Evolutionary conservation across 2,329 filamentous ascomycete species (phyloP), one percentile per base, ranked within the genome.

Genomic region (Pseudophaeomoniella oleicola): DNA sequence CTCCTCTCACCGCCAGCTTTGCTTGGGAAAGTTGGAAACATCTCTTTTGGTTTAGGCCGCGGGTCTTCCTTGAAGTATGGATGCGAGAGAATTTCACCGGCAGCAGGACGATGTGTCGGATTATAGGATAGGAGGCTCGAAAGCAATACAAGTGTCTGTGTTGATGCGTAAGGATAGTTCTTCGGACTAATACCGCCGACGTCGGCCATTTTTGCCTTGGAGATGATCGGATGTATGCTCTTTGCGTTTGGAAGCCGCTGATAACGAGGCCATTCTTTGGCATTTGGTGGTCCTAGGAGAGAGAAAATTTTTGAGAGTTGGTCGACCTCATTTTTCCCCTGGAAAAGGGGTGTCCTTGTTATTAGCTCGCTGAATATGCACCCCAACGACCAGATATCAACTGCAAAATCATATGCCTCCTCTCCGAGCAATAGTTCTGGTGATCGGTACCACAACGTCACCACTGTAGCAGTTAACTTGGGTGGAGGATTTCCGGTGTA

Each of bases 11-110:
- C 81, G 2, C 86, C 85, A 0, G 90, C 90, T 58, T 93, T 94
- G 49, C 82, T 90, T 0, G 90, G 90, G 55, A 96, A 98, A 0
- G 90, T 96, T 2, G 90, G 90, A 53, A 98, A 96, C 78, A 98
- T 80, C 49, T 80, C 81, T 53, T 84, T 81, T 5, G 80, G 77
- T 61, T 96, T 96, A 1, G 87, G 84, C 42, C 81, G 81, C 1
- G 90, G 90, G 47, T 92, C 81, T 60, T 96, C 87, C 13, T 58
- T 66, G 57, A 98, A 98, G 57, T 93, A 98, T 22, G 75, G 67
- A 56, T 94, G 84, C 34, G 69, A 63, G 22, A 96, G 67, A 54
- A 92, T 77, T 41, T 86, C 72, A 35, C 64, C 64, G 1, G 88
- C 85, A 2, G 71, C 69, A 0, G 84, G 85, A 13, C 90, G 67